phyloP scores from a whole-genome alignment of 129 eudicot species.

The Saposhnikovia divaricata region DNA sequence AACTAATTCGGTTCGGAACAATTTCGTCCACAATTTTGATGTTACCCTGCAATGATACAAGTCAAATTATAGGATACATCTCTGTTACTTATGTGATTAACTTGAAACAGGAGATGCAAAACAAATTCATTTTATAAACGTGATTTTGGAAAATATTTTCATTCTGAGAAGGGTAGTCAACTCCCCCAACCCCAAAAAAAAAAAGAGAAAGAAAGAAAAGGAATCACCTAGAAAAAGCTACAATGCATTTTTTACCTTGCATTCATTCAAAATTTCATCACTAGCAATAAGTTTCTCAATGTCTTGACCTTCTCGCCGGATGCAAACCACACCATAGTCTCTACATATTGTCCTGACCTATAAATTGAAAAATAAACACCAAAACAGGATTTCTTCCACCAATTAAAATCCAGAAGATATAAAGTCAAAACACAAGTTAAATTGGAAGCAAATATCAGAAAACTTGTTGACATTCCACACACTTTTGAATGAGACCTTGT shows the following conservation, averaged over 20 bases:
- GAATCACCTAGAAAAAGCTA: background rate
- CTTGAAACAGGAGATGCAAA: background rate
- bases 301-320: slow-evolving; percentile 82
- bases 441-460: background rate
- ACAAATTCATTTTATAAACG: background rate
- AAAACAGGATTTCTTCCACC: background rate
- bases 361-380: background rate
- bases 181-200: too few relatives aligned
- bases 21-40: slow-evolving; percentile 73
- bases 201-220: too few relatives aligned
- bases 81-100: background rate
- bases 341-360: slow-evolving; percentile 62
- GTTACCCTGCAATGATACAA: slow-evolving; percentile 42
- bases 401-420: background rate
- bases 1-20: slow-evolving; percentile 79
- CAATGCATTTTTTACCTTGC: slow-evolving; percentile 34
- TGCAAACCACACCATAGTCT: slow-evolving; percentile 88
- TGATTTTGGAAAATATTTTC: too few relatives aligned
- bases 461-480: background rate
- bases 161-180: background rate
- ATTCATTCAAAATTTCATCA: slow-evolving; percentile 49
- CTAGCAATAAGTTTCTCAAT: slow-evolving; percentile 48
- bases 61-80: background rate
- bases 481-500: too few relatives aligned
- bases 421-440: background rate